phyloP scores from a whole-genome alignment of 257 asterid genomes.

The Penstemon newberryi region DNA sequence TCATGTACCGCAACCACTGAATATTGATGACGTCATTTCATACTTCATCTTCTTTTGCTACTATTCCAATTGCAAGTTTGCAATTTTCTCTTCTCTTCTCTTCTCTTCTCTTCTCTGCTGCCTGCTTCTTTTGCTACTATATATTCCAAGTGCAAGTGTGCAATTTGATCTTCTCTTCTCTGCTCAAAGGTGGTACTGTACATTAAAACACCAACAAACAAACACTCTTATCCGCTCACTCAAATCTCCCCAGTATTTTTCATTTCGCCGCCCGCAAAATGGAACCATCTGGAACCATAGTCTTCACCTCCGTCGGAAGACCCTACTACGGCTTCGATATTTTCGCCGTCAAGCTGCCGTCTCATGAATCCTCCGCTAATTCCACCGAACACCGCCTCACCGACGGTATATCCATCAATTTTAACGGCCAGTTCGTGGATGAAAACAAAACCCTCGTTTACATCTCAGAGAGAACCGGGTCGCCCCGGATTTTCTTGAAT shows the following conservation, averaged over 20 bases:
- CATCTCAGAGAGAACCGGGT: conserved; percentile 69
- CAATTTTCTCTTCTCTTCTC: too few species aligned
- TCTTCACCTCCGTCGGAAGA: conserved; percentile 70
- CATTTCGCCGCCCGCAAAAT: conserved; percentile 18
- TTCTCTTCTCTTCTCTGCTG: too few species aligned
- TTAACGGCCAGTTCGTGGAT: conserved; percentile 60
- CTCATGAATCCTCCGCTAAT: background rate
- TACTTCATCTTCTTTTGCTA: too few species aligned
- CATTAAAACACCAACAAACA: too few species aligned
- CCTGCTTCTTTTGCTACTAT: too few species aligned
- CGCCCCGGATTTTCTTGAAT: conserved; percentile 49
- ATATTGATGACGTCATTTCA: too few species aligned
- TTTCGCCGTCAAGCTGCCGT: conserved; percentile 51
- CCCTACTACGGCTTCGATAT: conserved; percentile 70
- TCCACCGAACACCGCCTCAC: conserved; percentile 58
- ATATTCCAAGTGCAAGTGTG: too few species aligned
- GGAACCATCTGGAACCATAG: conserved; percentile 65
- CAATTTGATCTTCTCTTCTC: too few species aligned
- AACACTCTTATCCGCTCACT: background rate
- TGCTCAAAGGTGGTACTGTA: too few species aligned
- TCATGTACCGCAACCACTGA: too few species aligned
- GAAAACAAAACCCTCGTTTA: conserved; percentile 46
- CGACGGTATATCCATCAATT: conserved; percentile 63
- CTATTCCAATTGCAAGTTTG: too few species aligned
- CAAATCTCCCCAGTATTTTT: background rate